Evolutionary conservation across 805 yeast species (phyloP).

Genomic region (Torulaspora gathmanii): DNA sequence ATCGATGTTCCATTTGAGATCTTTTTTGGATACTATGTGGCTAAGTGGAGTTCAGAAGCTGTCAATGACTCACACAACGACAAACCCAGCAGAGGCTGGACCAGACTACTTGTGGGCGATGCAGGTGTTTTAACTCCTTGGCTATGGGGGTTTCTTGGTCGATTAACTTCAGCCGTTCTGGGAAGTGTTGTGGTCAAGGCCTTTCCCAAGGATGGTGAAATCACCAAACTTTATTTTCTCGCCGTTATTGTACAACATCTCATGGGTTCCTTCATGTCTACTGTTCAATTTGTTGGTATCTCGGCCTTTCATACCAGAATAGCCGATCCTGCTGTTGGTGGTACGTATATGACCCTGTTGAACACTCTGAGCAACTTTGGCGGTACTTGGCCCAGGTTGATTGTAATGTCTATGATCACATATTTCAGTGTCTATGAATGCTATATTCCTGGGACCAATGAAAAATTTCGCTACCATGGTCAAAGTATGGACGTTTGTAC

Average conservation of each 20-base stretch:
- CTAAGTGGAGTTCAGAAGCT: slow-evolving; percentile 80
- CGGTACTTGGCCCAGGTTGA: slow-evolving; percentile 95
- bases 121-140: slow-evolving; percentile 76
- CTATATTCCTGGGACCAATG: slow-evolving; percentile 26
- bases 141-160: slow-evolving; percentile 81
- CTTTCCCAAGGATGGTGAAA: slow-evolving; percentile 60
- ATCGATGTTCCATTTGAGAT: slow-evolving; percentile 96
- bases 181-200: slow-evolving; percentile 68
- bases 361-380: slow-evolving; percentile 91
- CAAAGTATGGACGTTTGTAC: slow-evolving; percentile 18
- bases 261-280: slow-evolving; percentile 84
- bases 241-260: slow-evolving; percentile 77
- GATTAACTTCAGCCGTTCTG: slow-evolving; percentile 66
- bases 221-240: slow-evolving; percentile 50
- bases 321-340: slow-evolving; percentile 94
- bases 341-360: slow-evolving; percentile 94
- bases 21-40: slow-evolving; percentile 91
- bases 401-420: slow-evolving; percentile 77
- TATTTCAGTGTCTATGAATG: slow-evolving; percentile 67
- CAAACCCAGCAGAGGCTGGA: slow-evolving; percentile 4
- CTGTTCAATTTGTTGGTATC: slow-evolving; percentile 90
- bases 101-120: slow-evolving; percentile 28
- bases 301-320: slow-evolving; percentile 93
- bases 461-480: slow-evolving; percentile 12
- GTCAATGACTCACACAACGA: slow-evolving; percentile 7